Evolutionary conservation across 2,329 filamentous ascomycete genomes (phyloP).

Genomic region (Colletotrichum eremochloae): DNA sequence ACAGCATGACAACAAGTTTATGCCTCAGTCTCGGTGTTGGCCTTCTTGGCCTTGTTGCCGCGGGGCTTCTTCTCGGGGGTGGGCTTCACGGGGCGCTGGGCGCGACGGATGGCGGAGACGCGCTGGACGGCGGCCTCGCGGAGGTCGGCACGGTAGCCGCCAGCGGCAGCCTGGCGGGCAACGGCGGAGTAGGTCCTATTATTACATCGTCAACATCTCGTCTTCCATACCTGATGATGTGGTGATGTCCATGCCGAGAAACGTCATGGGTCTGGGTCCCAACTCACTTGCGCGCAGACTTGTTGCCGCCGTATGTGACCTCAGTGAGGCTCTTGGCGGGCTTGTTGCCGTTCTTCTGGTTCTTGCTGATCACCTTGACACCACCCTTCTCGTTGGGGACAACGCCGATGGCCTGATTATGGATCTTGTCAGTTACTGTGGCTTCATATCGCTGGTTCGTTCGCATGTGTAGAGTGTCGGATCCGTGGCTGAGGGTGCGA

Average conservation of each 20-base stretch:
- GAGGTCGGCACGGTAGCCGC: conserved; percentile 86
- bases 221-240: neutral
- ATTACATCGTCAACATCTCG: conserved; percentile 25
- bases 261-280: neutral
- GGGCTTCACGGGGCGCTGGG: conserved; percentile 84
- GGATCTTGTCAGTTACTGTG: conserved; percentile 31
- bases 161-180: conserved; percentile 85
- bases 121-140: conserved; percentile 85
- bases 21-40: conserved; percentile 66
- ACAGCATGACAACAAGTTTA: conserved; percentile 33
- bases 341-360: conserved; percentile 77
- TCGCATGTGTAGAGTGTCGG: conserved; percentile 3
- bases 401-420: conserved; percentile 83
- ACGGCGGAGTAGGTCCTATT: conserved; percentile 88
- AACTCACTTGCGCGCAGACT: conserved; percentile 82
- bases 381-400: conserved; percentile 81
- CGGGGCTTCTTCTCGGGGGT: conserved; percentile 79
- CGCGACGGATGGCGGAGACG: conserved; percentile 85
- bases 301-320: conserved; percentile 77
- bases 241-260: neutral
- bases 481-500: neutral
- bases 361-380: conserved; percentile 88
- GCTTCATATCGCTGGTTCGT: conserved; percentile 40
- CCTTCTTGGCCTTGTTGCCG: conserved; percentile 84
- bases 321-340: conserved; percentile 76